Evolutionary conservation across 768 basidiomycete species (phyloP).

Genomic region (Pisolithus sp.): DNA sequence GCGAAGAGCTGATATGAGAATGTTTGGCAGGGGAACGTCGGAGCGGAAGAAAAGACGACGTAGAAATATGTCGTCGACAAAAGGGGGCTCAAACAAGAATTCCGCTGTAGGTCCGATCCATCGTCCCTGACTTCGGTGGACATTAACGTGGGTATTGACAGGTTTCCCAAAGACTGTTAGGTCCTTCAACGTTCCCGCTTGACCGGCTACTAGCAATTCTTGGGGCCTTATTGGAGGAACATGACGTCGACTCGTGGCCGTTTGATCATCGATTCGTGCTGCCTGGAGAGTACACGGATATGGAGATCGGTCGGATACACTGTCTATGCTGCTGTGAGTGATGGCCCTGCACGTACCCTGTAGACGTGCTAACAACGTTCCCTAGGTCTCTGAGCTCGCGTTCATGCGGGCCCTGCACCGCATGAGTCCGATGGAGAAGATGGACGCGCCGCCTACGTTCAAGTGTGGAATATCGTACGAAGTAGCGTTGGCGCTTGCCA

Average conservation of each 20-base stretch:
- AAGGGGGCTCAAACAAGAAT: slow-evolving; percentile 31
- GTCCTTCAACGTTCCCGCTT: slow-evolving; percentile 71
- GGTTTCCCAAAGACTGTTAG: slow-evolving; percentile 73
- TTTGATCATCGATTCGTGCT: slow-evolving; percentile 43
- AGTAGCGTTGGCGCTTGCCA: slow-evolving; percentile 46
- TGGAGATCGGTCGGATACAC: slow-evolving; percentile 61
- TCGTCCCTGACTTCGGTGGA: neutral
- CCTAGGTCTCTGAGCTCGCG: slow-evolving; percentile 61
- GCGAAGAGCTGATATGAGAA: slow-evolving; percentile 68
- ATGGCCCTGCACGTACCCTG: neutral
- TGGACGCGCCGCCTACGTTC: slow-evolving; percentile 67
- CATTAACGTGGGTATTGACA: slow-evolving; percentile 17
- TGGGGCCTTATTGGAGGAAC: slow-evolving; percentile 70
- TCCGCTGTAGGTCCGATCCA: slow-evolving; percentile 36
- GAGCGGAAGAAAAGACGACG: slow-evolving; percentile 55
- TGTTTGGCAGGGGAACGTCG: slow-evolving; percentile 73
- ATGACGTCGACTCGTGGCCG: slow-evolving; percentile 43
- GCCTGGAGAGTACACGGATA: slow-evolving; percentile 70
- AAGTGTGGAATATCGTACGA: slow-evolving; percentile 69
- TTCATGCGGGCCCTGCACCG: slow-evolving; percentile 62
- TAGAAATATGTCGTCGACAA: slow-evolving; percentile 32
- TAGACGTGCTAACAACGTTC: neutral
- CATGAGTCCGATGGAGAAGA: slow-evolving; percentile 50
- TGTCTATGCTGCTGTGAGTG: slow-evolving; percentile 51
- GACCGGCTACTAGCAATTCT: slow-evolving; percentile 79